Evolutionary conservation across 257 asterid species (phyloP), one percentile per base, ranked within the genome.

Genomic region (Solanum chaucha): DNA sequence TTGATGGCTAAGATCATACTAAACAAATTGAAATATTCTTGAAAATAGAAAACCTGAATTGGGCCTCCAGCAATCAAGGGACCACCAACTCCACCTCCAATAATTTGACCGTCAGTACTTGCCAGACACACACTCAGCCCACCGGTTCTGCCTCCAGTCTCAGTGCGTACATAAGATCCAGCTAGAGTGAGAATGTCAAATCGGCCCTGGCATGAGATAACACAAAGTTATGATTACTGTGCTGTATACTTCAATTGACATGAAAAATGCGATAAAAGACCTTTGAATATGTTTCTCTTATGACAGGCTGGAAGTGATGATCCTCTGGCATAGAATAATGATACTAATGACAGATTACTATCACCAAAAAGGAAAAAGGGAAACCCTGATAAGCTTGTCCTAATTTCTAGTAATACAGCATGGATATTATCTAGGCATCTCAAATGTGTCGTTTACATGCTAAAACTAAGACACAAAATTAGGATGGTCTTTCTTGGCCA

Each of bases 71-170:
- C 96, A 6, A 61, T 92, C 86, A 93, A 93, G 73, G 96, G 94
- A 72, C 94, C 96, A 41, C 92, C 94, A n/a, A 93, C 90, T 58
- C 96, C 94, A 35, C 96, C 96, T 58, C 96, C 96, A 87, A 93
- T 88, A 82, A 93, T 93, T 90, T 91, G 94, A n/a, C 96, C 96
- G 85, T 92, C 94, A 85, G 88, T 82, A 85, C 92, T 88, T 38
- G 94, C 91, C 78, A 93, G 89, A 89, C 94, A 92, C 48, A 93
- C 92, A 88, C 94, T 90, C 59, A 93, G 89, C 41, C 96, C 94
- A 19, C 96, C 96, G 6, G 91, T 87, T 90, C 89, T 90, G 35
- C 92, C 94, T 80, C 96, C 96, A 84, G 5, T 86, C 72, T 90
- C 95, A 84, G 93, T 90, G 70, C 91, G 93, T 24, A 93, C 90